A percentile compares a stretch with the other conserved stretches of the same genome.
Evolutionary conservation across 345 rosid genomes (phyloP).

Genomic region (Acer campestre): DNA sequence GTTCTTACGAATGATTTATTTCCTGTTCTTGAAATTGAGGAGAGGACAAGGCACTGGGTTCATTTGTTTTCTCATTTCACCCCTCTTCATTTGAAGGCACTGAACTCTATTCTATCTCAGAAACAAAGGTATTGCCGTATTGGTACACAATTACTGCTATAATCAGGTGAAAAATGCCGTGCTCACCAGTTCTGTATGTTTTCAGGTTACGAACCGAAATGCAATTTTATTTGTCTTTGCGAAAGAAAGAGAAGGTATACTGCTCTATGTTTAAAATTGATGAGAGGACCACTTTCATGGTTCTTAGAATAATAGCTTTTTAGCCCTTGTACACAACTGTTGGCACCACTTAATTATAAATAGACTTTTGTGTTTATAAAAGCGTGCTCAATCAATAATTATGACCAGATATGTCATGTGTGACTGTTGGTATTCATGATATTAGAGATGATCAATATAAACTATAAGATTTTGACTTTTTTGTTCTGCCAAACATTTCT

Average conservation of each 20-base stretch:
- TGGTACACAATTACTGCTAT: conserved; percentile 20
- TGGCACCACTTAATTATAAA: not conserved
- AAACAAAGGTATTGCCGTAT: conserved; percentile 76
- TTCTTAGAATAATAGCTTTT: not conserved
- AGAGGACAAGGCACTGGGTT: conserved; percentile 79
- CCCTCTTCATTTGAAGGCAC: conserved; percentile 66
- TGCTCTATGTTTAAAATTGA: conserved; percentile 3
- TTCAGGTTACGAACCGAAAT: conserved; percentile 83
- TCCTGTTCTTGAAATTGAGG: conserved; percentile 63
- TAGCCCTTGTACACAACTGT: not conserved
- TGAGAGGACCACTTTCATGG: not conserved
- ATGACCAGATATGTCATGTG: not conserved
- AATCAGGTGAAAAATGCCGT: conserved; percentile 16
- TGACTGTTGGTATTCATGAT: not conserved
- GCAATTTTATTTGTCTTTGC: conserved; percentile 58
- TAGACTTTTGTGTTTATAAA: conserved; percentile 15
- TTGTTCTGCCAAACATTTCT: not conserved
- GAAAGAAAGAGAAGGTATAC: conserved; percentile 62
- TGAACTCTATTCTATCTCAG: conserved; percentile 67
- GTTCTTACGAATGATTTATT: conserved; percentile 73
- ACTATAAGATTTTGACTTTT: conserved; percentile 1
- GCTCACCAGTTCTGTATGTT: conserved; percentile 27
- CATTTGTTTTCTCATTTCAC: conserved; percentile 69
- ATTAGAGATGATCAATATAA: conserved; percentile 4
- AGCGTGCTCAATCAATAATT: not conserved